Conservation (phyloP, 768 basidiomycete species). For the Stropharia rugosoannulata region DNA sequence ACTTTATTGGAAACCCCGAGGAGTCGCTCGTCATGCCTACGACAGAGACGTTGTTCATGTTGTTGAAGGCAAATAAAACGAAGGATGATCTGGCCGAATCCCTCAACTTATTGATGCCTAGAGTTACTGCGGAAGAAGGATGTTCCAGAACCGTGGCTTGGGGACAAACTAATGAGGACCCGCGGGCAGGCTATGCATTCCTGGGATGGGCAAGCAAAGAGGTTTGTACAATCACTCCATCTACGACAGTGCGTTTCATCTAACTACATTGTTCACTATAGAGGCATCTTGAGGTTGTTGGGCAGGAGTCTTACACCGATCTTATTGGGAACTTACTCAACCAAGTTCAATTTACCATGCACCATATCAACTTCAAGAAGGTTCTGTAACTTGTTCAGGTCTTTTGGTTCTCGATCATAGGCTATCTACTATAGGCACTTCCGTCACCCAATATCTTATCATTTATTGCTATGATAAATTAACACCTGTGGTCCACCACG, state of each 20-base stretch:
- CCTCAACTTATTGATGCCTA: not conserved
- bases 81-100: not conserved
- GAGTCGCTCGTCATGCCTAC: not conserved
- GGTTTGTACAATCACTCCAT: not conserved
- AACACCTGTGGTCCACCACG: too few relatives aligned
- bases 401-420: too few relatives aligned
- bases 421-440: too few relatives aligned
- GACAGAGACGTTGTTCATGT: not conserved
- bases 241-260: not conserved
- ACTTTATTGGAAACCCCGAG: not conserved
- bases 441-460: too few relatives aligned
- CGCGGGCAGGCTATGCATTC: not conserved
- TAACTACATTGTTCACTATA: not conserved
- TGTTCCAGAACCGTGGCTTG: slow-evolving; percentile 1
- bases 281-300: slow-evolving; percentile 5
- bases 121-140: not conserved
- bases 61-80: slow-evolving; percentile 1
- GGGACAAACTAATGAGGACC: slow-evolving; percentile 4
- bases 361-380: slow-evolving; percentile 1
- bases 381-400: not conserved
- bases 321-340: not conserved
- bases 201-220: slow-evolving; percentile 1
- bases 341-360: not conserved
- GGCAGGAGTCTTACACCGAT: not conserved
- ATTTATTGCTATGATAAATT: too few relatives aligned